Evolutionary conservation across 192 early-diverging fungal genomes (phyloP), one percentile per base, ranked within the genome.

Genomic region (Backusella westeae): DNA sequence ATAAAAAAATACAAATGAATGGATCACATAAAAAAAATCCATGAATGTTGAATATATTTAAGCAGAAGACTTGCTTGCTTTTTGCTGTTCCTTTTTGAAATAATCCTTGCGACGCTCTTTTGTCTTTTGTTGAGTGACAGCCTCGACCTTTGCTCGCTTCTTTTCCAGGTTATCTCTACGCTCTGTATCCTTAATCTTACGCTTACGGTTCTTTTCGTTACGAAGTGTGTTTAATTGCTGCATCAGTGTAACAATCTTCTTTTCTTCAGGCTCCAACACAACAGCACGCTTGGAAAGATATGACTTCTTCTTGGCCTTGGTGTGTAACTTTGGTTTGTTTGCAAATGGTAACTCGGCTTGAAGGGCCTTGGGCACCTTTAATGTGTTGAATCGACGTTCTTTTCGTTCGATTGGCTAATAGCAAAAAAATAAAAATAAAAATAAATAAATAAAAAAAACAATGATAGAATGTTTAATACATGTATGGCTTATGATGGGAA

Each of bases 211-310:
- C 87, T 97, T 97, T 71, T 98, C 95, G 75, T 94, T 90, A 75
- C 92, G 89, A 36, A 97, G 85, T 34, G 94, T 95, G 72, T 94
- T 91, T 75, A 99, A 89, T 80, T 94, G 90, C 75, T 94, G 92
- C 80, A 99, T 90, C 41, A 99, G 76, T 14, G 86, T 88, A 34
- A 90, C 89, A 42, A 97, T 91, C 84, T 93, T 93, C 87, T 92
- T 93, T 82, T 98, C 97, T 77, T 96, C 90, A 35, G 95, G 91
- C 80, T 98, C 96, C 77, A 96, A 73, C 39, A 98, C 91, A 29
- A 98, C 94, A 0, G 96, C 97, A 26, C 95, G 92, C 21, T 89
- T 88, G 67, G 87, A 80, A 21, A 90, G 19, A 52, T 88, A 87
- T 3, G 86, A 78, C 32, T 78, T 83, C 56, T 88, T 85, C 65